Evolutionary conservation across 441 rosid species (phyloP), one percentile per base, ranked within the genome.

Genomic region (Cnidoscolus chayamansa): DNA sequence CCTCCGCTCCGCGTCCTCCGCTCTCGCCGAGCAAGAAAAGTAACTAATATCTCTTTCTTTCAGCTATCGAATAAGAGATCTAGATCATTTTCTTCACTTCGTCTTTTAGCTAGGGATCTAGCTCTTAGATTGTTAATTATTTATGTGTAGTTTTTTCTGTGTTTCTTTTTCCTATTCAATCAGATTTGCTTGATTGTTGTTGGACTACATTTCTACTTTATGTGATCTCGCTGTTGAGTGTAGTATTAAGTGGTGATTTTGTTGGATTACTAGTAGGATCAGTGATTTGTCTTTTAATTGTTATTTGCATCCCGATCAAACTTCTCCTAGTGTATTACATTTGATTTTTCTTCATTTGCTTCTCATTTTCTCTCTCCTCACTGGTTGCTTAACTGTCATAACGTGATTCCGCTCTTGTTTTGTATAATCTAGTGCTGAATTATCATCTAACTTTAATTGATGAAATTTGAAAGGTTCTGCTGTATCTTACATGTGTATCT

Each of bases 1-100:
- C 62, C 83, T 88, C 65, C 96, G 87, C 67, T 81, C 89, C 51
- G 81, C 90, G 62, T 79, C 89, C 47, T 63, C 90, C 31, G 84
- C 84, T 49, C 62, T 86, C 43, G 81, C 79, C 32, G 92, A 90
- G 77, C 91, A 87, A 54, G 91, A 88, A 19, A 86, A 86, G 96
- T 90, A 78, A 40, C n/a, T 16, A 15, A 4, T 48, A 25, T 9
- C n/a, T 58, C 31, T 53, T 20, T 58, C 57, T 54, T 19, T 17
- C 30, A 13, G 65, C 48, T 37, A 55, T 56, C 49, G 2, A 7
- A n/a, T 70, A 9, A 4, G 30, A 13, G 51, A 49, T 73, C 71
- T 60, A 58, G 45, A 56, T 65, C 16, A 35, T 16, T 49, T 61
- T 15, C 57, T 11, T 45, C 31, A 15, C n/a, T 57, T 25, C 43